phyloP scores from a whole-genome alignment of 2,329 filamentous ascomycete genomes.

The Pseudocercospora fijiensis region DNA sequence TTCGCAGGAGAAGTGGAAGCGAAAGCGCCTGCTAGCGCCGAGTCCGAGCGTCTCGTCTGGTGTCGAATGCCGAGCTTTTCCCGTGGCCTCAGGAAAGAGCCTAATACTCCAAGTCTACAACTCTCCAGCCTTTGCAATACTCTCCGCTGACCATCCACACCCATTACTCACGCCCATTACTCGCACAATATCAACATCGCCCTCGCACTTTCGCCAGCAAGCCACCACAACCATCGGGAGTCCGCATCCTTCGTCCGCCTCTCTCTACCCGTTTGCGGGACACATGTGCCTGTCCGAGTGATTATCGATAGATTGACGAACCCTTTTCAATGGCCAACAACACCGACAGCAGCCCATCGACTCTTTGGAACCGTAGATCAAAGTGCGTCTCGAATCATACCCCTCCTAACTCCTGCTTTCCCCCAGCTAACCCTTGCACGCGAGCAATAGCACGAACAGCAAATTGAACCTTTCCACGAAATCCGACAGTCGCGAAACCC shows the following conservation, averaged over 20 bases:
- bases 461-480: constrained; percentile 84
- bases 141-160: neutral
- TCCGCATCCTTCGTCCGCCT: constrained; percentile 17
- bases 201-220: constrained; percentile 2
- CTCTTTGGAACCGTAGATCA: constrained; percentile 75
- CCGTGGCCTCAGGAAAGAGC: neutral
- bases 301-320: neutral
- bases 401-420: constrained; percentile 6
- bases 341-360: constrained; percentile 38
- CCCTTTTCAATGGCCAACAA: constrained; percentile 32
- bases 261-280: constrained; percentile 10
- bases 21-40: constrained; percentile 3
- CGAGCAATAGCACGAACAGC: constrained; percentile 60
- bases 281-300: neutral
- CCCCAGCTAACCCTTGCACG: constrained; percentile 31
- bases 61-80: neutral
- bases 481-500: constrained; percentile 53
- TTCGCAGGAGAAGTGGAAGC: constrained; percentile 12
- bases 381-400: constrained; percentile 59
- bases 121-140: neutral
- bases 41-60: neutral
- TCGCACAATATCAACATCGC: neutral
- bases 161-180: neutral
- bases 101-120: neutral
- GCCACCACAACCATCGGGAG: constrained; percentile 17